Conservation (phyloP, 352 stramenopile genomes). For the Phytophthora colocasiae region DNA sequence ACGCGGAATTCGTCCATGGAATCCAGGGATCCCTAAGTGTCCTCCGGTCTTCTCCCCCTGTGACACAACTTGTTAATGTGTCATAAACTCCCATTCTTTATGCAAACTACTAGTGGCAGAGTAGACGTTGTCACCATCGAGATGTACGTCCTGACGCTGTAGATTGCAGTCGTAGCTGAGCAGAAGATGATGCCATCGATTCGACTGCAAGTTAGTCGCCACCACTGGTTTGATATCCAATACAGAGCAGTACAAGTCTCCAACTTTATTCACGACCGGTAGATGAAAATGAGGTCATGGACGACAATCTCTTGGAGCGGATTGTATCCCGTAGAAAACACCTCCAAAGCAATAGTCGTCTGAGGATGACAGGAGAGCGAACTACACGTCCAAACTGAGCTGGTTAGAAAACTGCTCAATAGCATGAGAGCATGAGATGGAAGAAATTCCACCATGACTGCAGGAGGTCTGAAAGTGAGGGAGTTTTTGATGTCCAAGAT, state of each 20-base stretch:
- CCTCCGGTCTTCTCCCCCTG: slow-evolving; percentile 4
- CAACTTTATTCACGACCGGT: slow-evolving; percentile 30
- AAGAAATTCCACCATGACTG: slow-evolving; percentile 13
- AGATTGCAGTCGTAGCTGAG: slow-evolving; percentile 32
- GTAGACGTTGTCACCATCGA: slow-evolving; percentile 28
- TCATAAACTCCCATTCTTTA: slow-evolving; percentile 22
- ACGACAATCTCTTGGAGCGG: slow-evolving; percentile 7
- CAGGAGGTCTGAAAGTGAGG: not conserved
- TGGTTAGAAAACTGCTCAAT: slow-evolving; percentile 12
- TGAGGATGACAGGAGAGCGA: slow-evolving; percentile 33
- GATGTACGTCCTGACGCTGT: slow-evolving; percentile 32
- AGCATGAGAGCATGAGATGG: slow-evolving; percentile 6
- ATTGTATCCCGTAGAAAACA: slow-evolving; percentile 41
- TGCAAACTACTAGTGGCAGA: slow-evolving; percentile 17
- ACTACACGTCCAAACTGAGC: slow-evolving; percentile 33
- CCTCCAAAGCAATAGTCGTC: slow-evolving; percentile 24
- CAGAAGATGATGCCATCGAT: slow-evolving; percentile 49
- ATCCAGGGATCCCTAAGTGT: slow-evolving; percentile 18
- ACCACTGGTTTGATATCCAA: slow-evolving; percentile 29
- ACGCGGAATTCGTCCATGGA: slow-evolving; percentile 45
- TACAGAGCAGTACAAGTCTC: slow-evolving; percentile 44
- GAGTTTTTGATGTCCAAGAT: slow-evolving; percentile 1
- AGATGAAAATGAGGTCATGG: slow-evolving; percentile 35
- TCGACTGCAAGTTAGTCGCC: slow-evolving; percentile 21
- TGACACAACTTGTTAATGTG: slow-evolving; percentile 43